Evolutionary conservation across 441 rosid species (phyloP), one percentile per base, ranked within the genome.

Genomic region (Metrosideros polymorpha): DNA sequence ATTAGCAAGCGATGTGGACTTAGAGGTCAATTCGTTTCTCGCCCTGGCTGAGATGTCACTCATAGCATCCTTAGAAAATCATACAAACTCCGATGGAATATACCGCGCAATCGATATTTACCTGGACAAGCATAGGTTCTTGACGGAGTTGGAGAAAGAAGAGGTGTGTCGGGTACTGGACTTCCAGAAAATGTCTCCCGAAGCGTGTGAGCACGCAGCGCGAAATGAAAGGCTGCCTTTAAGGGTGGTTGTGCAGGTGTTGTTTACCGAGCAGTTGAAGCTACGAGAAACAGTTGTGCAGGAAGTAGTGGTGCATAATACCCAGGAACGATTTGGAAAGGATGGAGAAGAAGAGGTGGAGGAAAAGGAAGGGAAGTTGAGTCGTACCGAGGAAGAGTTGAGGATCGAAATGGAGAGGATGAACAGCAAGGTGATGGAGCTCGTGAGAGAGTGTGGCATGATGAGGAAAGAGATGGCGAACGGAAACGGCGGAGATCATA

Each of bases 181-280:
- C 76, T 93, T 91, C 88, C 88, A 87, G 24, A 94, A 96, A 86
- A 86, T 95, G 92, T 94, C 99, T 2, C 89, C 89, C 4, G 95
- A 93, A 89, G 98, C 98, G 6, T 90, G 92, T 63, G 94, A 93
- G 83, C 98, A 96, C 12, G 99, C 98, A 2, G 91, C 94, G 0
- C 93, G 89, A 85, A 97, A 97, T 30, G 95, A 93, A 85, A 93
- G 91, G 63, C 88, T 97, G 86, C 99, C 99, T 0, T 17, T 97
- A 89, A 91, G 98, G 90, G 90, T 94, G 45, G 91, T 91, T 29
- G 88, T 95, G 86, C 94, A 91, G 84, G 95, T 93, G 71, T 83
- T 96, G 89, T 94, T 90, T 83, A 86, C 88, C 18, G 88, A 90
- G 75, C 99, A 97, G 92, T 84, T 92, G 93, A 93, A 91, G 88